Evolutionary conservation across 352 stramenopile species (phyloP), one percentile per base, ranked within the genome.

Genomic region (Phytophthora syringae): DNA sequence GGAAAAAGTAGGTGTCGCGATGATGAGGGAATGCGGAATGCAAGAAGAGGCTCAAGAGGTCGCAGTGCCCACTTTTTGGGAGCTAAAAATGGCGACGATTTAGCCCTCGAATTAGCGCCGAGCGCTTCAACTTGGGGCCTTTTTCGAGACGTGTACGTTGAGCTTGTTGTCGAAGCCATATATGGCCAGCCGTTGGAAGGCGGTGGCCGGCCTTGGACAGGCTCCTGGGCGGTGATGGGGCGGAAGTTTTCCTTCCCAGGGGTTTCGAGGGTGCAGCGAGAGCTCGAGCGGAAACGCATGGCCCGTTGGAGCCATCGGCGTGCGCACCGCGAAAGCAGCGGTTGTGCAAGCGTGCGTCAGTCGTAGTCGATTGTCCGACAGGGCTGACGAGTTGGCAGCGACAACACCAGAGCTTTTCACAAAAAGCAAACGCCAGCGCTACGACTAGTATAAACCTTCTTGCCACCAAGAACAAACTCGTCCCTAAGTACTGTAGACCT

Each of bases 171-270:
- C n/a, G n/a, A n/a, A n/a, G n/a, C n/a, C n/a, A n/a, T n/a, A n/a
- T n/a, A n/a, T n/a, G n/a, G n/a, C n/a, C n/a, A n/a, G n/a, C n/a
- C n/a, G n/a, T n/a, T n/a, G n/a, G n/a, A n/a, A n/a, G n/a, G n/a
- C n/a, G n/a, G n/a, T n/a, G n/a, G n/a, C n/a, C n/a, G n/a, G n/a
- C n/a, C n/a, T n/a, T n/a, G n/a, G n/a, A n/a, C n/a, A n/a, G n/a
- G n/a, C 27, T 32, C 27, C 27, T 32, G 9, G 9, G 30, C 36
- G 5, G 28, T 53, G 43, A 67, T 58, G 63, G 51, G 42, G 50
- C 40, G 50, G 58, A 63, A 59, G 64, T 45, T 67, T 72, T 67
- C 58, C 25, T 72, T 67, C 64, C 25, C 20, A 67, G 50, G 50
- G 37, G 64, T 72, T 72, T 68, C 58, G 58, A 55, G 53, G n/a